Base-by-base conservation (phyloP, 192 early-diverging fungal species). In the Phycomyces nitens region DNA sequence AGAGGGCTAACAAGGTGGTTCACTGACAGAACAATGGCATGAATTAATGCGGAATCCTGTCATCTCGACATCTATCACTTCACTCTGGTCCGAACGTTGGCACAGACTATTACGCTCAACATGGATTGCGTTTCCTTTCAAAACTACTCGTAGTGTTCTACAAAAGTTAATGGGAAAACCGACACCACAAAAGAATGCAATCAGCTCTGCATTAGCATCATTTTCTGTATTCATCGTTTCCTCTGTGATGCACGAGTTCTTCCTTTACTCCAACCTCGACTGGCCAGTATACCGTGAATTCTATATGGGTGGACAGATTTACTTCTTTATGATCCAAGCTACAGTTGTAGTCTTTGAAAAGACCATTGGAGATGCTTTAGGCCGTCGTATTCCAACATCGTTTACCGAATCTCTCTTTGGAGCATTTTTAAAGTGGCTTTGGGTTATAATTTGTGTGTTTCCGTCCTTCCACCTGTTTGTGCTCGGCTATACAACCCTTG, bases 231-330 rank as follows among this genome's bases (percentile, higher is more conserved):
- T 68, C 53, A 58, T 22, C 11, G 52, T 58, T 8, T 61, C 58
- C 0, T 49, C 43, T 51, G 27, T 60, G 2, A 68, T 68, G 66
- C 66, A 68, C n/a, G 66, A 68, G 22, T 68, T 61, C n/a, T 40
- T 68, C 1, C 16, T 53, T n/a, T 41, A 39, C 11, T 44, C 58
- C 5, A 43, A 27, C 56, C 22, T 68, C 5, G 47, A 38, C 10
- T 38, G 38, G 38, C 44, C 42, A 16, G 22, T 51, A 0, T 68
- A 68, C 40, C 39, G 49, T 18, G 26, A 49, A 22, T 38, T 51
- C 10, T 62, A 42, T 39, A 49, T 59, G 3, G 66, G 66, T 20
- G 58, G 53, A 53, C 66, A 68, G 26, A n/a, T 39, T 5, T 27
- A 38, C 34, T 68, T 60, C 16, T 68, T 68, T 42, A 21, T 41